These are phyloP conservation scores for Cladosporium sp. DNA, from an alignment of 2,329 filamentous ascomycete genomes.

Conservation along the genomic window DNA sequence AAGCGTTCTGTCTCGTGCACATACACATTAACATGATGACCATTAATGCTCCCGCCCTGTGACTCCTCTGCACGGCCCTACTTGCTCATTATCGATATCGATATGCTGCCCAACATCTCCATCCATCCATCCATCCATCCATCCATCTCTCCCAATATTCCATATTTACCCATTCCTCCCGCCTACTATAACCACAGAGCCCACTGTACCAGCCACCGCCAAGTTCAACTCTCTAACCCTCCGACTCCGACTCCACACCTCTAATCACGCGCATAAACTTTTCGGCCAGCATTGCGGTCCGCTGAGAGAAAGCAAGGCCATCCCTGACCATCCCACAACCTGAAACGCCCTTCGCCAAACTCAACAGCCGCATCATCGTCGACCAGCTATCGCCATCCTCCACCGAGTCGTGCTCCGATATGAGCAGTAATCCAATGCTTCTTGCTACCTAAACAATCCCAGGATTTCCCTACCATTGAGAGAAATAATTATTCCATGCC, in stretches of 20 bases:
- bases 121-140: neutral
- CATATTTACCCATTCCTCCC: neutral
- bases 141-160: neutral
- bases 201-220: neutral
- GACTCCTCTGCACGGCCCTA: neutral
- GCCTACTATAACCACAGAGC: neutral
- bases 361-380: neutral
- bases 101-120: neutral
- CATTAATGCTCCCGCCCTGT: neutral
- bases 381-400: neutral
- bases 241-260: neutral
- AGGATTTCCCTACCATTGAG: neutral
- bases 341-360: slow-evolving; percentile 3
- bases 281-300: neutral
- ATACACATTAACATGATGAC: neutral
- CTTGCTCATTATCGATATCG: neutral
- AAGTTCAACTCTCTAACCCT: neutral
- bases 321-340: neutral
- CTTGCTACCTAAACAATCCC: neutral
- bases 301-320: neutral
- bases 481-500: neutral
- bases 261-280: slow-evolving; percentile 10
- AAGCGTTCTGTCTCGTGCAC: neutral
- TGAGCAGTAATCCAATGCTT: neutral
- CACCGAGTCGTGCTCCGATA: neutral